These are phyloP conservation scores for Hydnomerulius pinastri DNA, from an alignment of 768 basidiomycete genomes.

Conservation along the genomic window DNA sequence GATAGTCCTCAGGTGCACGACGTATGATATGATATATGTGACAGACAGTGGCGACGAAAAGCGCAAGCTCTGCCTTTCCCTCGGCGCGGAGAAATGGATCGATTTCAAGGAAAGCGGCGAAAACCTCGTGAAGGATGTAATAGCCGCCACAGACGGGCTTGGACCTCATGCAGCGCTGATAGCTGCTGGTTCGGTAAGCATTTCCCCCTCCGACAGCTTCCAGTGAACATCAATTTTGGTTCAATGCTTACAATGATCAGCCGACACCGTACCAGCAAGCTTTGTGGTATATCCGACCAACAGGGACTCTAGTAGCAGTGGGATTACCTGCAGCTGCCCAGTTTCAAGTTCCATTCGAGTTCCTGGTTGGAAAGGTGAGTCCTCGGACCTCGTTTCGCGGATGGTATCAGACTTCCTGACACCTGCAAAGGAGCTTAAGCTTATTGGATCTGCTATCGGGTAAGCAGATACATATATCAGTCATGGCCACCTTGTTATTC, in stretches of 20 bases:
- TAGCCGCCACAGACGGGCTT: slow-evolving; percentile 39
- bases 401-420: not conserved
- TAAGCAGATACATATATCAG: no score
- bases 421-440: slow-evolving; percentile 28
- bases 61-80: slow-evolving; percentile 33
- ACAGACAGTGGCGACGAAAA: slow-evolving; percentile 47
- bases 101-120: slow-evolving; percentile 48
- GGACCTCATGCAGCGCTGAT: slow-evolving; percentile 44
- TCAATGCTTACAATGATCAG: not conserved
- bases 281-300: slow-evolving; percentile 44
- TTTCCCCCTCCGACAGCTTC: not conserved
- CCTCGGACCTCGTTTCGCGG: not conserved
- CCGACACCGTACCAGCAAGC: slow-evolving; percentile 44
- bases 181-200: slow-evolving; percentile 20
- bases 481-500: not conserved
- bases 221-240: not conserved
- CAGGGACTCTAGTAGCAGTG: slow-evolving; percentile 43
- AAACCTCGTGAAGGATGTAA: slow-evolving; percentile 38
- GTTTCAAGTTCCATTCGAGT: slow-evolving; percentile 31
- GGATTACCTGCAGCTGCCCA: slow-evolving; percentile 38
- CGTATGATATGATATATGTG: not conserved
- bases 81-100: slow-evolving; percentile 46
- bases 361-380: slow-evolving; percentile 31
- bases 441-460: slow-evolving; percentile 24
- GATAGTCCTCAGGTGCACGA: no score